Conservation (phyloP, 305 asterid genomes). For the Fraxinus greggii region DNA sequence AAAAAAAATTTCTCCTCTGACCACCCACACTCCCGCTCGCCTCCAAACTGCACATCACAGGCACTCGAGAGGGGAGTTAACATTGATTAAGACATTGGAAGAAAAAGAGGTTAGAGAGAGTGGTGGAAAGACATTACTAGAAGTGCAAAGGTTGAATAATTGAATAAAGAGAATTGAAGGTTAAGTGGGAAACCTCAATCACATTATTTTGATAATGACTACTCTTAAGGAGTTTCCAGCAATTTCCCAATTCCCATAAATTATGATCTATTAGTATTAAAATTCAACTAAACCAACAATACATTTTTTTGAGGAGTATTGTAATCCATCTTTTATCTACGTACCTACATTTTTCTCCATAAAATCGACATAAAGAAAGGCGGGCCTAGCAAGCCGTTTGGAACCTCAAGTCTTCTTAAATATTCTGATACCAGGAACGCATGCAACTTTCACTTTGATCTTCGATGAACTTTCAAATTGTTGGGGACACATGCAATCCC, state of each 20-base stretch:
- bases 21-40: not conserved
- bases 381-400: not conserved
- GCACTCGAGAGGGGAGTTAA: not conserved
- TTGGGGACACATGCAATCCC: not conserved
- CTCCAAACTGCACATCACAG: not conserved
- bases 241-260: not conserved
- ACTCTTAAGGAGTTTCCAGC: not conserved
- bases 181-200: not conserved
- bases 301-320: not conserved
- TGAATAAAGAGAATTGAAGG: not conserved
- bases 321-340: not conserved
- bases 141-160: not conserved
- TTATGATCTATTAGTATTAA: not conserved
- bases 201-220: not conserved
- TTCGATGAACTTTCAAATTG: not conserved
- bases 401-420: not conserved
- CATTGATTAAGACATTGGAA: not conserved
- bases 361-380: not conserved
- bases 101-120: not conserved
- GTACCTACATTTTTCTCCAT: not conserved
- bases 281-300: not conserved
- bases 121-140: constrained; percentile 7
- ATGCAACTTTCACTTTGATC: not conserved
- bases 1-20: not conserved
- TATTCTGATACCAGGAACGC: not conserved